phyloP scores from a whole-genome alignment of 352 stramenopile species.

The Phytophthora nicotianae region DNA sequence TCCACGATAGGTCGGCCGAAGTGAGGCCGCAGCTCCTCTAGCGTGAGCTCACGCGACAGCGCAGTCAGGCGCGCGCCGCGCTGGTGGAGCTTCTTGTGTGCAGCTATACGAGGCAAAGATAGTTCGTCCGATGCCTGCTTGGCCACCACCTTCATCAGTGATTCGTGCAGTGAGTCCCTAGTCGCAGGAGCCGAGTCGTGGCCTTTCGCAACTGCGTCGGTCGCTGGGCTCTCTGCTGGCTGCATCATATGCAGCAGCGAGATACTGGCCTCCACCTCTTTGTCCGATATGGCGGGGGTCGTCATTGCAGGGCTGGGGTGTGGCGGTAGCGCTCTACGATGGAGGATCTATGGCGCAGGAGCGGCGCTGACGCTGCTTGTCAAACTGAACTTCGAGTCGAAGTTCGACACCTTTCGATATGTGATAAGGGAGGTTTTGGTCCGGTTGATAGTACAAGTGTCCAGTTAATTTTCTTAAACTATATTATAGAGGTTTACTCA shows the following conservation, averaged over 20 bases:
- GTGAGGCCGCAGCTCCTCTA: conserved; percentile 65
- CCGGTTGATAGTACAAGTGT: background rate
- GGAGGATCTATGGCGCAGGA: background rate
- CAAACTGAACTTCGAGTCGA: conserved; percentile 39
- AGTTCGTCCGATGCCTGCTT: conserved; percentile 31
- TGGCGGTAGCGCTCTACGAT: background rate
- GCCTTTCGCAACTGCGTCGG: conserved; percentile 4
- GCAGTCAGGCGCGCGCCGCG: conserved; percentile 54
- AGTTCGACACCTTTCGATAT: conserved; percentile 53
- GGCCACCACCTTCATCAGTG: conserved; percentile 50
- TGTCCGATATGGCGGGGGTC: conserved; percentile 39
- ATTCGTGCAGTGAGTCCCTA: conserved; percentile 34
- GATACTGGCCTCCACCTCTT: conserved; percentile 65
- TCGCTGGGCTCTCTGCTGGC: conserved; percentile 6
- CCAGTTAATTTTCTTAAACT: background rate
- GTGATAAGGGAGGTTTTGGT: conserved; percentile 17
- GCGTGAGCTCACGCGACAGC: conserved; percentile 57
- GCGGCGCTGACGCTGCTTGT: conserved; percentile 11
- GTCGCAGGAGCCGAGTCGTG: conserved; percentile 7
- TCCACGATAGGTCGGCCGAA: conserved; percentile 72
- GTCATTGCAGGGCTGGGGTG: conserved; percentile 9
- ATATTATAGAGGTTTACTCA: conserved; percentile 4
- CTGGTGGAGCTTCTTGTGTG: conserved; percentile 32
- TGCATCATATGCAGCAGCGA: conserved; percentile 75
- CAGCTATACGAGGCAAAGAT: conserved; percentile 9